Evolutionary conservation across 2,329 filamentous ascomycete genomes (phyloP).

Genomic region (Aspergillus sp.): DNA sequence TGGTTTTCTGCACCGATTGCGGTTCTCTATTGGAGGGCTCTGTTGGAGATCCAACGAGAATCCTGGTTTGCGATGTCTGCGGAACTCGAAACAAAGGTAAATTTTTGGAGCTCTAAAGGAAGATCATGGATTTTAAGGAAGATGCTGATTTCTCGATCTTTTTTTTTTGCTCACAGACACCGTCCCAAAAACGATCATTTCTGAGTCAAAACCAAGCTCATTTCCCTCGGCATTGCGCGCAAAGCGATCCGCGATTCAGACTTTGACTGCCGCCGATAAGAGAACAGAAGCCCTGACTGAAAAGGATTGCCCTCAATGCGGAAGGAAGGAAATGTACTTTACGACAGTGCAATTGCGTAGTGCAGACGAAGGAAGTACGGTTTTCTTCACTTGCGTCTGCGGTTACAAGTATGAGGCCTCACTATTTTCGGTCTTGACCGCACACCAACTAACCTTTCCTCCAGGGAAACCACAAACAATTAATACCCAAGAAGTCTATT

Average conservation of each 20-base stretch:
- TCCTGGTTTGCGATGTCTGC: conserved; percentile 81
- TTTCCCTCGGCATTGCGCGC: conserved; percentile 88
- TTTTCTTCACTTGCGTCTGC: conserved; percentile 88
- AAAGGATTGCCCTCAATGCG: conserved; percentile 77
- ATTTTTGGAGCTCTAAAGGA: conserved; percentile 1
- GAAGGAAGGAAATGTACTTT: conserved; percentile 77
- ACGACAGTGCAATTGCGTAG: conserved; percentile 82
- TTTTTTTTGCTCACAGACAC: conserved; percentile 56
- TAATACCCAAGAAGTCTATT: conserved; percentile 23
- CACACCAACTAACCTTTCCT: conserved; percentile 19
- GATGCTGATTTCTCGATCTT: conserved; percentile 19
- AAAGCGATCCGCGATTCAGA: conserved; percentile 83
- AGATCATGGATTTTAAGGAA: background rate
- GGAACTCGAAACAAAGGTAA: conserved; percentile 79
- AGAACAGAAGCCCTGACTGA: conserved; percentile 69
- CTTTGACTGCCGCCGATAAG: conserved; percentile 73
- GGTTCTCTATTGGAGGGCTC: conserved; percentile 84
- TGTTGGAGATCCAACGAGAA: conserved; percentile 71
- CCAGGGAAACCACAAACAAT: conserved; percentile 39
- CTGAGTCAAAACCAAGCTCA: conserved; percentile 80
- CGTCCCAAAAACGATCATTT: conserved; percentile 72
- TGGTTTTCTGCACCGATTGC: conserved; percentile 91
- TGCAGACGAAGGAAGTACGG: conserved; percentile 91
- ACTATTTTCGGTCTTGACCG: background rate
- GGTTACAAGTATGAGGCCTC: conserved; percentile 67